Base-by-base conservation (phyloP, 2,329 filamentous ascomycete genomes). In the Furcasterigmium furcatum region DNA sequence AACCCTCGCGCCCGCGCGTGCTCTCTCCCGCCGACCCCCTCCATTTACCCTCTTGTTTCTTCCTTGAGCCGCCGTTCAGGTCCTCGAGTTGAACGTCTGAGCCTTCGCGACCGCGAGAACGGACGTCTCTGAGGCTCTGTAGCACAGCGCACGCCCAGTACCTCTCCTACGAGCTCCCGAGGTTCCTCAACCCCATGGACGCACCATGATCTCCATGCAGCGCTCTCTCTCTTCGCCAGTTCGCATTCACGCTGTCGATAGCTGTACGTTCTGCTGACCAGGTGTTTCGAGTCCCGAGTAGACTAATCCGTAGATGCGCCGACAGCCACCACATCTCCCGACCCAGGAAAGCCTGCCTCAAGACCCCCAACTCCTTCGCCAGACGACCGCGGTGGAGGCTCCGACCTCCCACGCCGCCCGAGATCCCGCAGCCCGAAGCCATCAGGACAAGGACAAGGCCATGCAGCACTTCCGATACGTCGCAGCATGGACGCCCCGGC, bases 191-290 rank as follows among this genome's bases (percentile, higher is more conserved):
- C 58, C 63, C 59, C 59, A 74, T 74, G 71, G 68, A 64, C 64
- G 65, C 73, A 76, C 63, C 47, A 55, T 81, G 75, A 76, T 78
- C 62, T 76, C 77, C 66, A 80, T 81, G 77, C 76, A 82, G 67
- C 76, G 76, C 58, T 81, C 79, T 52, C 70, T 77, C 52, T 84
- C 82, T 54, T 83, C 81, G 64, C 77, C 80, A 57, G 79, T 80
- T 66, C 74, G 74, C 67, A 71, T 74, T 54, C 72, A 74, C 58
- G 70, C 30, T 24, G 25, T 76, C 55, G 76, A 77, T 65, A 70
- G 75, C 59, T 74, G 81, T 85, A 82, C 63, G 82, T 84, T 54
- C 40, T 49, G 41, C 30, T 51, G n/a, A n/a, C n/a, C n/a, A n/a
- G n/a, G n/a, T n/a, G n/a, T n/a, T n/a, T n/a, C n/a, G n/a, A n/a